A percentile compares a stretch with the other conserved stretches of the same genome.
Evolutionary conservation across 306 rosid genomes (phyloP).

Genomic region (Citrullus colocynthis): DNA sequence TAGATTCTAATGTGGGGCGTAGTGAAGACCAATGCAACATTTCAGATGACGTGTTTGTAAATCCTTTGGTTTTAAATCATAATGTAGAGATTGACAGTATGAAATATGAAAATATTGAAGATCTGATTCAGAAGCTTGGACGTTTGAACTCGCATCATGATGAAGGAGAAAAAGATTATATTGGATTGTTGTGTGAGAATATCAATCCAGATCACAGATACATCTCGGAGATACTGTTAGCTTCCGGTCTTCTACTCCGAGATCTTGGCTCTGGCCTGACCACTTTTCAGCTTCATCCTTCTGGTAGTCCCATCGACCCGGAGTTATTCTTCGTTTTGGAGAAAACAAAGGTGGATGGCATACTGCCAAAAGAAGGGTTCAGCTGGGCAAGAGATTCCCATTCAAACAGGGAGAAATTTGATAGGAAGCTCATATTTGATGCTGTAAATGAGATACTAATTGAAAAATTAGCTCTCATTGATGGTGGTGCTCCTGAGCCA

Average conservation of each 20-base stretch:
- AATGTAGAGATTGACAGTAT: slow-evolving; percentile 45
- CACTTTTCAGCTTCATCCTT: slow-evolving; percentile 64
- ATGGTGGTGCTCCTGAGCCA: slow-evolving; percentile 30
- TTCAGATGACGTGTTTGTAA: slow-evolving; percentile 12
- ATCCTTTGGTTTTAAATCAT: slow-evolving; percentile 11
- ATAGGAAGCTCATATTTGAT: slow-evolving; percentile 69
- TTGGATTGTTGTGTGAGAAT: slow-evolving; percentile 68
- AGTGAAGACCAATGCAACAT: slow-evolving; percentile 44
- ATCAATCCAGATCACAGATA: slow-evolving; percentile 75
- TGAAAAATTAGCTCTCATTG: slow-evolving; percentile 25
- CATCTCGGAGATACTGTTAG: slow-evolving; percentile 67
- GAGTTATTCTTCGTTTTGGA: slow-evolving; percentile 81
- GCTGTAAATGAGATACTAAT: slow-evolving; percentile 69
- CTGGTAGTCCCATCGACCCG: slow-evolving; percentile 72
- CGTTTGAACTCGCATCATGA: slow-evolving; percentile 60
- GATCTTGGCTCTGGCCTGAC: slow-evolving; percentile 57
- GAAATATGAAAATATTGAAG: slow-evolving; percentile 59
- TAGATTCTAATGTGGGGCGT: slow-evolving; percentile 23
- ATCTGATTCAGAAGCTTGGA: slow-evolving; percentile 74
- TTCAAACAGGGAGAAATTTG: slow-evolving; percentile 31
- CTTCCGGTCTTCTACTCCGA: slow-evolving; percentile 70
- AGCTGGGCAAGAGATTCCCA: slow-evolving; percentile 16
- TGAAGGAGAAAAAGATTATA: slow-evolving; percentile 65
- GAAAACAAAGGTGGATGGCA: slow-evolving; percentile 67
- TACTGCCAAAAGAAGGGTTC: slow-evolving; percentile 39